Evolutionary conservation across 805 yeast species (phyloP), one percentile per base, ranked within the genome.

Genomic region (Cyberlindnera mississippiensis): DNA sequence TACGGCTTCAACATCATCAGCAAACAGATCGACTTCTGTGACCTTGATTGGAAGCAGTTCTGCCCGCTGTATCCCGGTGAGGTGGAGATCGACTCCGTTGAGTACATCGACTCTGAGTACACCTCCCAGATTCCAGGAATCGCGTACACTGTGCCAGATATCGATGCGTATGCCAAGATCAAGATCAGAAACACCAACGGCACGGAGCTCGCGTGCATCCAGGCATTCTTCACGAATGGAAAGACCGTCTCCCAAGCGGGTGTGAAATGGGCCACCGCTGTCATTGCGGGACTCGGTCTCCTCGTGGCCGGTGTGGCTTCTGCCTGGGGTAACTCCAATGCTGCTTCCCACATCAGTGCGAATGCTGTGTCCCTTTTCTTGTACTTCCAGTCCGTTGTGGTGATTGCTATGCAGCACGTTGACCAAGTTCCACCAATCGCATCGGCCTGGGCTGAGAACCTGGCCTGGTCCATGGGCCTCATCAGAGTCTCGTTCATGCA

Each of bases 401-500:
- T 89, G 38, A 80, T 89, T 33, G 71, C 83, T 22, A 86, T 90
- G 96, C 76, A 82, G 61, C 83, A 84, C 48, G 96, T 88, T 36
- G 87, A 82, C 55, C 71, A 83, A 44, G 82, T 86, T 5, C 97
- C 97, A 8, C 96, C 96, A 14, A 87, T 90, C 56, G 96, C 96
- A 8, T 74, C 85, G 11, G 80, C 96, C 9, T 90, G 97, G 97
- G 71, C 89, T 6, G 95, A 86, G 62, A 89, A 90, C 58, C 70
- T 90, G 56, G 89, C 88, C 22, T 90, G 97, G 97, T 86, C 96
- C 2, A 85, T 90, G 85, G 97, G 97, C 2, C 71, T 90, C 45
- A 86, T 90, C 52, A 71, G 82, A 59, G 75, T 85, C 31, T 55
- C 58, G 3, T 90, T 89, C 60, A 85, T 90, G 96, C 96, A 90